phyloP scores from a whole-genome alignment of 371 early-diverging fungal species.

The Mortierella sp. region DNA sequence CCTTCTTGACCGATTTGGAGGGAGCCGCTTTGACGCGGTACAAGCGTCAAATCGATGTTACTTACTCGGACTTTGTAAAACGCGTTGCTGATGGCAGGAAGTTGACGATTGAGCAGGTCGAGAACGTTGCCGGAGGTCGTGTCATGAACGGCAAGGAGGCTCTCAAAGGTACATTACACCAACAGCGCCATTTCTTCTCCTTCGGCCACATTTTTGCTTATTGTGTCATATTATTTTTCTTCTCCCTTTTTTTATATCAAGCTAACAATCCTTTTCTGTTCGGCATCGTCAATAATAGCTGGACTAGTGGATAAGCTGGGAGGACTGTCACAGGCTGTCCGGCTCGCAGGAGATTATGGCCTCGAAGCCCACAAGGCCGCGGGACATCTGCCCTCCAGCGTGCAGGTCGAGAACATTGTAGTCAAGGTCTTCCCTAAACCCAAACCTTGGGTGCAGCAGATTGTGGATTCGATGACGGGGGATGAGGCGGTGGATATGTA shows the following conservation, averaged over 20 bases:
- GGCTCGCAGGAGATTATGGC: conserved; percentile 60
- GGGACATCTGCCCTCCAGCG: conserved; percentile 31
- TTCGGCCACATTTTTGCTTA: background rate
- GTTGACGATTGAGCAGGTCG: conserved; percentile 61
- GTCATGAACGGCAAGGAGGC: conserved; percentile 71
- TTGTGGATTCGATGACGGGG: conserved; percentile 47
- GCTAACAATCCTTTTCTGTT: background rate
- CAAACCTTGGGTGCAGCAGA: conserved; percentile 47
- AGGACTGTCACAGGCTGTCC: conserved; percentile 58
- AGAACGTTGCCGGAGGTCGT: conserved; percentile 68
- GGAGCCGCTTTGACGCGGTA: conserved; percentile 62
- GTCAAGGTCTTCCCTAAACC: conserved; percentile 60
- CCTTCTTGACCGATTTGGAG: conserved; percentile 60
- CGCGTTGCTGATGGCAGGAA: conserved; percentile 68
- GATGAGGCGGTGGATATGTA: conserved; percentile 57
- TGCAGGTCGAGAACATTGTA: conserved; percentile 43
- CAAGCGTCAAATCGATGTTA: conserved; percentile 54
- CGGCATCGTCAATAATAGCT: conserved; percentile 9
- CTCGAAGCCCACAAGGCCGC: conserved; percentile 48
- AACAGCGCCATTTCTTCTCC: background rate
- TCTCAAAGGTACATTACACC: conserved; percentile 29
- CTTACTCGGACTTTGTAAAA: conserved; percentile 65
- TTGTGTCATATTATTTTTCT: background rate
- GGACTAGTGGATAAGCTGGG: conserved; percentile 71
- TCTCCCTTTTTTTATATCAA: background rate